Base-by-base conservation (phyloP, 2,329 filamentous ascomycete genomes). In the Fusarium pilosicola region DNA sequence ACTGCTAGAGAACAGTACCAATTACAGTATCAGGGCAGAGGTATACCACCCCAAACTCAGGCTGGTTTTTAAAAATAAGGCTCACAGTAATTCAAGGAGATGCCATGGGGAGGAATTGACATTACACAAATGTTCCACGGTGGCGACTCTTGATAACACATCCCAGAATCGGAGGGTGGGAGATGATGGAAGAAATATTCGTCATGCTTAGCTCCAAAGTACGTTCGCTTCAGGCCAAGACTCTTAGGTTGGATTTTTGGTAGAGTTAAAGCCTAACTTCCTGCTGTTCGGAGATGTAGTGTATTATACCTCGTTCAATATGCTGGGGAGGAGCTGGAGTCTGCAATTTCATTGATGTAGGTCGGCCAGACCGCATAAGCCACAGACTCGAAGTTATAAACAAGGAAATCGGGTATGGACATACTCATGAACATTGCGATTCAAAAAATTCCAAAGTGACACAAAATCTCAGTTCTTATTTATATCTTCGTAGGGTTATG, bases 101-200 rank as follows among this genome's bases (percentile, higher is more conserved):
- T 81, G 68, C 81, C 81, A 65, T 87, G 86, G 86, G 82, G 85
- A 8, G 84, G 81, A 20, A 83, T 86, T 24, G 83, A 87, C 69
- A 80, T 84, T 30, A 79, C 83, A 24, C 82, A 84, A 55, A 84
- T 86, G 81, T 84, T 86, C 80, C 77, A 78, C 17, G 79, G 79
- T 34, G 77, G 77, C 14, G 68, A 66, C 14, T 76, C 63, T 7
- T 38, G 42, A 24, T 60, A 64, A 64, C 71, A 45, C 55, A 38
- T 30, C 20, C 24, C 49, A 32, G 28, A 34, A 22, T 17, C 34
- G n/a, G 38, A 15, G 42, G 42, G 7, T 42, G 42, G 57, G n/a
- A 26, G 15, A 36, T 14, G 20, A 36, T 12, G 24, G 36, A 28
- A n/a, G 51, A 55, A 28, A 28, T 11, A 55, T 28, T 18, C 36